phyloP scores from a whole-genome alignment of 2,329 filamentous ascomycete genomes.

The Thielaviopsis punctulata region DNA sequence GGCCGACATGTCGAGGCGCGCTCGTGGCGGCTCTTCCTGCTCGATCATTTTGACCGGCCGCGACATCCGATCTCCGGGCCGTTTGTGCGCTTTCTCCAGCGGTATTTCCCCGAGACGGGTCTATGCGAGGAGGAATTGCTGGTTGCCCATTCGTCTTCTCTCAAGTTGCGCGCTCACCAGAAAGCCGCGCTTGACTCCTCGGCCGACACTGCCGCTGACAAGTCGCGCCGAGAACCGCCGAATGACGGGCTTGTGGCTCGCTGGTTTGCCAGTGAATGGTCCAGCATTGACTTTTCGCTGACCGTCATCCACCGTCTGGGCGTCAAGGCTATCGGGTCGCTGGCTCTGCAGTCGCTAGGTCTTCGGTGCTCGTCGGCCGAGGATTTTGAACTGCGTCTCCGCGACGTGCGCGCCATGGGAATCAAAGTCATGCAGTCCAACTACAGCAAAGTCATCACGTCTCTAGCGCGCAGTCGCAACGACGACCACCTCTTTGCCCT shows the following conservation, averaged over 20 bases:
- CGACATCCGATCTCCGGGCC: slow-evolving; percentile 22
- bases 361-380: slow-evolving; percentile 24
- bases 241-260: slow-evolving; percentile 60
- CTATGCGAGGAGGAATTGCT: slow-evolving; percentile 23
- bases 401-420: slow-evolving; percentile 23
- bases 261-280: slow-evolving; percentile 57
- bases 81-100: slow-evolving; percentile 30
- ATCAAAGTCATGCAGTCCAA: slow-evolving; percentile 45
- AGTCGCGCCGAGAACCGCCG: slow-evolving; percentile 15
- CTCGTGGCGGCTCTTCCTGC: slow-evolving; percentile 29
- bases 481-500: slow-evolving; percentile 29
- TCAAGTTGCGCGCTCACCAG: neutral
- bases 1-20: slow-evolving; percentile 28
- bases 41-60: slow-evolving; percentile 14
- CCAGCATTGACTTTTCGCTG: slow-evolving; percentile 56
- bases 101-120: slow-evolving; percentile 26
- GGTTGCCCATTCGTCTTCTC: slow-evolving; percentile 11
- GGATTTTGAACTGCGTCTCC: slow-evolving; percentile 1
- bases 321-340: slow-evolving; percentile 53
- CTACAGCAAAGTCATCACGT: slow-evolving; percentile 48
- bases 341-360: slow-evolving; percentile 62
- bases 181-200: neutral
- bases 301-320: slow-evolving; percentile 53
- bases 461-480: slow-evolving; percentile 43
- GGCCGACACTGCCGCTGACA: neutral